phyloP scores from a whole-genome alignment of 805 yeast genomes.

The Ascoidea asiatica region DNA sequence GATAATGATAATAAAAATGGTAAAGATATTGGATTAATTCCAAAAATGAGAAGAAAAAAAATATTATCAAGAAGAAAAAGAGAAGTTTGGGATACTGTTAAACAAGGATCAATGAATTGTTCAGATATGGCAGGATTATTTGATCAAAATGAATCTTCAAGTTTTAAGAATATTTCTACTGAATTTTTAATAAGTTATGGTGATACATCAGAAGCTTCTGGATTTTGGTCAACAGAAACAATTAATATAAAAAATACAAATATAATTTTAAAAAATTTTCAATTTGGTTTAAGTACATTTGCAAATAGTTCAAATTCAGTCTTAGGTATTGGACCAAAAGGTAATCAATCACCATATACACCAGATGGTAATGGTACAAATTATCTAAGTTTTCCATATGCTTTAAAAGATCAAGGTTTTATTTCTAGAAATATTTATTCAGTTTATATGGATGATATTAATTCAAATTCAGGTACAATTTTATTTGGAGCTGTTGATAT shows the following conservation, averaged over 20 bases:
- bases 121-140: not conserved
- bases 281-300: not conserved
- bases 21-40: too few relatives aligned
- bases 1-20: too few relatives aligned
- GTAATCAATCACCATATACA: constrained; percentile 40
- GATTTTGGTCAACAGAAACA: not conserved
- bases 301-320: constrained; percentile 32
- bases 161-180: too few relatives aligned
- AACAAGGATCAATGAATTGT: not conserved
- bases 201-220: not conserved
- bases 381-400: constrained; percentile 57
- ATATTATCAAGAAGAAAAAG: too few relatives aligned
- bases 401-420: constrained; percentile 42
- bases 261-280: constrained; percentile 19
- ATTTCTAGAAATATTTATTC: constrained; percentile 48
- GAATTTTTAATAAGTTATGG: too few relatives aligned
- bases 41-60: too few relatives aligned
- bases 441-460: constrained; percentile 34
- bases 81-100: too few relatives aligned
- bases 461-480: constrained; percentile 34
- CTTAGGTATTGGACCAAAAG: constrained; percentile 57
- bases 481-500: constrained; percentile 64
- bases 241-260: too few relatives aligned
- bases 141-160: not conserved
- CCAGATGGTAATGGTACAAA: constrained; percentile 24